phyloP scores from a whole-genome alignment of 176 grass and related monocot genomes.

The Zoysia pacifica region DNA sequence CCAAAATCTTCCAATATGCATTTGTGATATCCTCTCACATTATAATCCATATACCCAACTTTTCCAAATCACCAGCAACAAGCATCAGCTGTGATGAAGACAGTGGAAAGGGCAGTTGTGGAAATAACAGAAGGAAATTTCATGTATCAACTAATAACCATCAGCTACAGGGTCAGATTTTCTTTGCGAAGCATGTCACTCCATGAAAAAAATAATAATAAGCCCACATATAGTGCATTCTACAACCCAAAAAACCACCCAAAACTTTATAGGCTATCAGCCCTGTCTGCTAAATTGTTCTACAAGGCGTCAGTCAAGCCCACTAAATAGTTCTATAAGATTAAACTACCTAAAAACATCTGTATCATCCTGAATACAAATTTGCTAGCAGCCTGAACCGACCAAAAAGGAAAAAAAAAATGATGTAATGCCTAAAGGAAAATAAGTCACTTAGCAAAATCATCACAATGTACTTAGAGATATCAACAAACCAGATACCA shows the following conservation, averaged over 20 bases:
- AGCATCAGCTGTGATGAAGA: neutral
- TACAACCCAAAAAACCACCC: neutral
- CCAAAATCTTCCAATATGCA: neutral
- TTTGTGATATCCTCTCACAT: neutral
- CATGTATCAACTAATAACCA: neutral
- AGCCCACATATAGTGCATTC: neutral
- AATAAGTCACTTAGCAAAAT: neutral
- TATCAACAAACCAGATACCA: neutral
- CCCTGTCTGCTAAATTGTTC: no score
- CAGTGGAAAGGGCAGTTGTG: neutral
- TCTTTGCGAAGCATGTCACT: neutral
- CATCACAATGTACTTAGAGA: neutral
- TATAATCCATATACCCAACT: neutral
- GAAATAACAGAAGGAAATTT: neutral
- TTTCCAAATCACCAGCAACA: neutral
- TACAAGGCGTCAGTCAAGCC: neutral
- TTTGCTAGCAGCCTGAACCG: neutral
- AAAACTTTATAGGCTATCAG: neutral
- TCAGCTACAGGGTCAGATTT: neutral
- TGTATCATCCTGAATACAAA: neutral
- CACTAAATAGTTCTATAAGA: neutral
- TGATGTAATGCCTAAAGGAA: neutral
- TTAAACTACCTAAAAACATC: neutral
- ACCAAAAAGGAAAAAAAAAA: neutral
- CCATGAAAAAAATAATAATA: neutral